Evolutionary conservation across 805 yeast species (phyloP).

Genomic region (Metschnikowia bowlesiae): DNA sequence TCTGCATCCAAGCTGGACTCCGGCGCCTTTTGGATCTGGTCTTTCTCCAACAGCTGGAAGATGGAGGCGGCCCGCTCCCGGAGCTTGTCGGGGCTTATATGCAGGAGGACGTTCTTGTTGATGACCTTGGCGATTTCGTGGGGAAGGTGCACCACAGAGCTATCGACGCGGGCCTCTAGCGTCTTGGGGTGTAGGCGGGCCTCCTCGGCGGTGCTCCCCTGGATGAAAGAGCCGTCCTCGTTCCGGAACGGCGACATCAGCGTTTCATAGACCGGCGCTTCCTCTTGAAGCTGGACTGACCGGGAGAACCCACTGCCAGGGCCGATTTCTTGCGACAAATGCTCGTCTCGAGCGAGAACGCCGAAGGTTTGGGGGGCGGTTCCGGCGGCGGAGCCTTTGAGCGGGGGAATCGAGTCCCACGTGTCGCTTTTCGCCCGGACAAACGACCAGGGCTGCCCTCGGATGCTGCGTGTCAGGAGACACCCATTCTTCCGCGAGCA

Average conservation of each 20-base stretch:
- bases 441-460: background rate
- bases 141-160: slow-evolving; percentile 54
- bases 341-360: slow-evolving; percentile 19
- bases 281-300: slow-evolving; percentile 1
- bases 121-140: slow-evolving; percentile 52
- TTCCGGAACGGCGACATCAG: slow-evolving; percentile 33
- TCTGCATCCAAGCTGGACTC: slow-evolving; percentile 54
- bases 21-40: slow-evolving; percentile 50
- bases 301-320: slow-evolving; percentile 5
- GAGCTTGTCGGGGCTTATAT: slow-evolving; percentile 59
- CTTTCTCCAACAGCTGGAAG: slow-evolving; percentile 47
- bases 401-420: background rate
- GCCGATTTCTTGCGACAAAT: slow-evolving; percentile 8
- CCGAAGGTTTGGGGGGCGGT: slow-evolving; percentile 2
- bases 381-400: background rate
- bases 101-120: slow-evolving; percentile 55
- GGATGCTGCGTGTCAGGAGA: background rate
- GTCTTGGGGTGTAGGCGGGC: slow-evolving; percentile 60
- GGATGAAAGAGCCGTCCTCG: slow-evolving; percentile 36
- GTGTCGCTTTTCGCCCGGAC: background rate
- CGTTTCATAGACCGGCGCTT: slow-evolving; percentile 4
- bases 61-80: slow-evolving; percentile 58
- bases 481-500: background rate
- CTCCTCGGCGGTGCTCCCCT: slow-evolving; percentile 44
- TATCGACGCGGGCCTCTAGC: slow-evolving; percentile 49